A percentile compares a stretch with the other conserved stretches of the same genome.
phyloP scores from a whole-genome alignment of 2,329 filamentous ascomycete species.

The Herpotrichia juniperi region DNA sequence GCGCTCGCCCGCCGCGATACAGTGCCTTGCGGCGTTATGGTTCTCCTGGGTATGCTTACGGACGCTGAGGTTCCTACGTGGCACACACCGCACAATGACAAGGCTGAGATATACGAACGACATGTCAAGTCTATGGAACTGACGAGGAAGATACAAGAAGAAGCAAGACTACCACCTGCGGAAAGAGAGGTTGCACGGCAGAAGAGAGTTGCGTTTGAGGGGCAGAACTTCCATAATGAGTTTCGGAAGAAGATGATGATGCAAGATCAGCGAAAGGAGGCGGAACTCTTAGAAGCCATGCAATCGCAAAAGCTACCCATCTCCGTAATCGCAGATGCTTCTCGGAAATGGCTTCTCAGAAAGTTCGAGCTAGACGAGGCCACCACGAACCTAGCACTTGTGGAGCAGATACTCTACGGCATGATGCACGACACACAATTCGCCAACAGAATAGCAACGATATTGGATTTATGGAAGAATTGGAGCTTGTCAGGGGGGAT shows the following conservation, averaged over 20 bases:
- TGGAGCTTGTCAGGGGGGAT: conserved; percentile 32
- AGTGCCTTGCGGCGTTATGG: conserved; percentile 65
- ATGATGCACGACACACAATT: conserved; percentile 25
- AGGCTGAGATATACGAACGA: conserved; percentile 24
- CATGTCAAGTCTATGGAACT: conserved; percentile 26
- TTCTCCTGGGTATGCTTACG: conserved; percentile 59
- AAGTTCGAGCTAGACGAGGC: conserved; percentile 12
- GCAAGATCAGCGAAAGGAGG: conserved; percentile 22
- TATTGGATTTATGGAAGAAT: conserved; percentile 33
- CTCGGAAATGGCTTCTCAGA: conserved; percentile 18
- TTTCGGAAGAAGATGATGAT: conserved; percentile 14
- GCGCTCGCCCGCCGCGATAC: conserved; percentile 59
- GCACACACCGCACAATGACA: conserved; percentile 44
- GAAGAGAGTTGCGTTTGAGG: conserved; percentile 19
- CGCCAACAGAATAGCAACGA: conserved; percentile 18
- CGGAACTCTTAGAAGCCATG: conserved; percentile 25
- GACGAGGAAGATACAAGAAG: conserved; percentile 19
- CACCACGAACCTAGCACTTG: conserved; percentile 10
- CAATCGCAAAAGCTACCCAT: conserved; percentile 26
- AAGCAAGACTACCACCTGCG: conserved; percentile 22
- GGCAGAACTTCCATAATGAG: conserved; percentile 26
- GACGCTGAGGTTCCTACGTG: conserved; percentile 62
- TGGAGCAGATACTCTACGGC: conserved; percentile 26
- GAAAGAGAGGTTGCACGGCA: conserved; percentile 22
- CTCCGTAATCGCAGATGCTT: conserved; percentile 21